These are phyloP conservation scores for Hypoxylon crocopeplum DNA, from an alignment of 495 filamentous ascomycete species.

Conservation along the genomic window DNA sequence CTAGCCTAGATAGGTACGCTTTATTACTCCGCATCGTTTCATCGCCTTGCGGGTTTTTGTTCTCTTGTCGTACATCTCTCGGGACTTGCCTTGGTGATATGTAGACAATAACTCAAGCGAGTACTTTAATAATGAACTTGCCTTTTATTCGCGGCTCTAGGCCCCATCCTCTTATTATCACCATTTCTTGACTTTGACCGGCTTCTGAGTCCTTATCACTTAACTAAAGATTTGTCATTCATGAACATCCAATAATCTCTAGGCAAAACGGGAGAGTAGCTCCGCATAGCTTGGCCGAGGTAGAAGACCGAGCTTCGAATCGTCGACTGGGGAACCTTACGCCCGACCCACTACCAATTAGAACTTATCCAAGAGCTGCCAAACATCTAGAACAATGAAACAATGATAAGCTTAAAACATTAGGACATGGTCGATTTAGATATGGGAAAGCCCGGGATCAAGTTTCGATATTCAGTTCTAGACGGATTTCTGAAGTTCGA, in stretches of 20 bases:
- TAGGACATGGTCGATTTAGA: not conserved
- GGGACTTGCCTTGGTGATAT: constrained; percentile 4
- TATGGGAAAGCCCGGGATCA: not conserved
- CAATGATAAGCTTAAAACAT: not conserved
- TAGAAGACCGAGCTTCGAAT: not conserved
- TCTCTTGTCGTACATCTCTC: constrained; percentile 7
- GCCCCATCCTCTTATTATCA: not conserved
- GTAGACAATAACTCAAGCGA: not conserved
- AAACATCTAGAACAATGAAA: not conserved
- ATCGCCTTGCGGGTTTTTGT: constrained; percentile 7
- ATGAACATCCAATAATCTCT: not conserved
- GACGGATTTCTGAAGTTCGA: not conserved
- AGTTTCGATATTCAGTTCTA: constrained; percentile 2
- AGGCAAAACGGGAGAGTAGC: not conserved
- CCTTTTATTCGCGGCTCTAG: not conserved
- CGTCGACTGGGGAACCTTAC: not conserved
- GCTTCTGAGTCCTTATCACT: no score
- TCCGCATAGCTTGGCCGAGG: constrained; percentile 9
- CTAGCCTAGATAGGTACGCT: no score
- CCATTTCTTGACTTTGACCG: not conserved
- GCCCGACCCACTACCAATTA: not conserved
- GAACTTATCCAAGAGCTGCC: not conserved
- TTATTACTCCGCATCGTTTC: no score
- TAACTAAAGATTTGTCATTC: not conserved
- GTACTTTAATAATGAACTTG: not conserved